Percentiles rank a stretch among this genome's conserved stretches.
These are phyloP conservation scores for Liriodendron chinense DNA, from an alignment of 164 flowering plant genomes.

Conservation along the genomic window DNA sequence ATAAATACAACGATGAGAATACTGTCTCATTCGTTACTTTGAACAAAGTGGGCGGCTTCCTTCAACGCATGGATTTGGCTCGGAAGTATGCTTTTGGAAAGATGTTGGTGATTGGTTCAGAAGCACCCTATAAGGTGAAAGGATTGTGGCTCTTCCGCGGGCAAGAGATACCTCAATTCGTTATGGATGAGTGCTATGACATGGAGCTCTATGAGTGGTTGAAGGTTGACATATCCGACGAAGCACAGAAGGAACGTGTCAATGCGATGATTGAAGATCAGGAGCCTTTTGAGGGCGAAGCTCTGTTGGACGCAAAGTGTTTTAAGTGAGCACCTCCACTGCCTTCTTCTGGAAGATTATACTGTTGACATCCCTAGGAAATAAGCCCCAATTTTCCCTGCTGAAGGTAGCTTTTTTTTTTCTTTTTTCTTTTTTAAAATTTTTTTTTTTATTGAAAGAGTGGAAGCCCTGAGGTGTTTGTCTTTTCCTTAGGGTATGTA, in stretches of 20 bases:
- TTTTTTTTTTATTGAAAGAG: too few relatives aligned
- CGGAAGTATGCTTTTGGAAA: conserved; percentile 95
- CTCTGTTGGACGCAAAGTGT: conserved; percentile 87
- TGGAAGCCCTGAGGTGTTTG: not conserved
- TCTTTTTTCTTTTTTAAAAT: too few relatives aligned
- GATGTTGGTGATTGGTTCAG: conserved; percentile 77
- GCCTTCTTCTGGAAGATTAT: not conserved
- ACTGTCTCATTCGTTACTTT: conserved; percentile 83
- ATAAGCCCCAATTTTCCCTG: not conserved
- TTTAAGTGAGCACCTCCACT: conserved; percentile 52
- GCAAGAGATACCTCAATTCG: conserved; percentile 70
- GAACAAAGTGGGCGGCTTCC: conserved; percentile 67
- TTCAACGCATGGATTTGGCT: conserved; percentile 84
- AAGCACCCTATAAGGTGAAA: conserved; percentile 80
- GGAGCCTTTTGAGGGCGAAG: conserved; percentile 92
- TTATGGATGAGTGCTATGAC: conserved; percentile 82
- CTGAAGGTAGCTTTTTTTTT: not conserved
- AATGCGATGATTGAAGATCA: conserved; percentile 88
- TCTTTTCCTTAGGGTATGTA: not conserved
- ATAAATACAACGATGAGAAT: conserved; percentile 79
- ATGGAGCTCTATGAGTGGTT: conserved; percentile 82
- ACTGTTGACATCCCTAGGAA: too few relatives aligned
- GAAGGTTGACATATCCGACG: conserved; percentile 76
- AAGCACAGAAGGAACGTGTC: conserved; percentile 79
- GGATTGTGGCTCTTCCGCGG: conserved; percentile 99